These are phyloP conservation scores for Clavispora asparagi DNA, from an alignment of 805 yeast genomes.

Conservation along the genomic window DNA sequence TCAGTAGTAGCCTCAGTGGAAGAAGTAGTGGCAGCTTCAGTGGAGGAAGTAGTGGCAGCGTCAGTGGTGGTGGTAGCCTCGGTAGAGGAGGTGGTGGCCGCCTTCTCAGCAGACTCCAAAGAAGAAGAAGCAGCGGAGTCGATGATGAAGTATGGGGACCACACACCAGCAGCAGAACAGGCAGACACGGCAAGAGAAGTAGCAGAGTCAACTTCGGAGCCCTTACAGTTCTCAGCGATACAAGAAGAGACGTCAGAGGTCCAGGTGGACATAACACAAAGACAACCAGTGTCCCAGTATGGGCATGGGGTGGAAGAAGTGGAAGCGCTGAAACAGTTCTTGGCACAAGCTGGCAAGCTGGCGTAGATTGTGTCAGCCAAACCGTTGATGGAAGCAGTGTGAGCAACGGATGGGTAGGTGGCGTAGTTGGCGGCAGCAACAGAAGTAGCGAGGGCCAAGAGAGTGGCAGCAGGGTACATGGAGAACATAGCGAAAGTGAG, in stretches of 20 bases:
- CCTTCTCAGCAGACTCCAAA: constrained; percentile 22
- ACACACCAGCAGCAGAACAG: constrained; percentile 32
- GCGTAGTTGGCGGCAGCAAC: constrained; percentile 18
- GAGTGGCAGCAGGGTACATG: constrained; percentile 9
- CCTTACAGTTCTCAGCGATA: constrained; percentile 21
- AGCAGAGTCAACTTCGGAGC: constrained; percentile 25
- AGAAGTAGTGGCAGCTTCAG: constrained; percentile 3
- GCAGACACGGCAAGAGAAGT: constrained; percentile 26
- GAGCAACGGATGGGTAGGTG: constrained; percentile 31
- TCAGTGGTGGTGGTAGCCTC: constrained; percentile 11
- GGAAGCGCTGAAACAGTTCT: constrained; percentile 25
- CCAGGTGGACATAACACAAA: constrained; percentile 37
- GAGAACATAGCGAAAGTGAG: constrained; percentile 10
- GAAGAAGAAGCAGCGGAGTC: constrained; percentile 20
- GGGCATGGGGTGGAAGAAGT: constrained; percentile 39
- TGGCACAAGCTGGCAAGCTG: constrained; percentile 33
- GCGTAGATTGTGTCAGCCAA: constrained; percentile 34
- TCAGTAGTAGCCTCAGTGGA: constrained; percentile 3
- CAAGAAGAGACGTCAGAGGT: constrained; percentile 31
- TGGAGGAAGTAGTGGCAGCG: constrained; percentile 1
- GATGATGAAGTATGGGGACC: constrained; percentile 29
- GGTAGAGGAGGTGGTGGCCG: constrained; percentile 5
- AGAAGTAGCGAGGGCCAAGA: constrained; percentile 16
- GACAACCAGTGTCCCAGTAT: constrained; percentile 44
- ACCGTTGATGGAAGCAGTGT: constrained; percentile 38